These are phyloP conservation scores for Cytospora paraplurivora DNA, from an alignment of 2,329 filamentous ascomycete genomes.

Conservation along the genomic window DNA sequence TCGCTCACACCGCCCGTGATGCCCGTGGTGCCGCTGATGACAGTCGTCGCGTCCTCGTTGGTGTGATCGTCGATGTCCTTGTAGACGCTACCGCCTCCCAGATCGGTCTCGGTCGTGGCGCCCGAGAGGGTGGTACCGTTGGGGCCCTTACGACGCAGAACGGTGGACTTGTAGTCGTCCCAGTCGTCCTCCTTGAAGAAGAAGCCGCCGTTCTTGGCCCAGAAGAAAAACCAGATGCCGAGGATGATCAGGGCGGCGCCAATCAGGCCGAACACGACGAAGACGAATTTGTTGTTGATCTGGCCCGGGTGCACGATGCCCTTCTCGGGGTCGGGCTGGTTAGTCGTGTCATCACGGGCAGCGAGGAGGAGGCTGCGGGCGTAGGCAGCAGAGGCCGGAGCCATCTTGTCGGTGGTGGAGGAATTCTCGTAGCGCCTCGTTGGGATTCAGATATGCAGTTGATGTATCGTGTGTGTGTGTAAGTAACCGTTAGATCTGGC, in stretches of 20 bases:
- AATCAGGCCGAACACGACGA: conserved; percentile 84
- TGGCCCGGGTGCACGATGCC: conserved; percentile 57
- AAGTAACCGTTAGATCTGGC: conserved; percentile 20
- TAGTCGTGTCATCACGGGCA: conserved; percentile 41
- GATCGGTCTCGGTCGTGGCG: conserved; percentile 77
- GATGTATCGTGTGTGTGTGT: conserved; percentile 8
- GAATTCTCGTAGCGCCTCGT: conserved; percentile 9
- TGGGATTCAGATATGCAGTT: conserved; percentile 20
- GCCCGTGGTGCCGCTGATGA: conserved; percentile 46
- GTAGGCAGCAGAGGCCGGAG: conserved; percentile 39
- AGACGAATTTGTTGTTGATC: conserved; percentile 71
- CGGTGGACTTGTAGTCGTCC: conserved; percentile 98
- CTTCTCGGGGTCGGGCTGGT: conserved; percentile 42
- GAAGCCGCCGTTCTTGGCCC: conserved; percentile 95
- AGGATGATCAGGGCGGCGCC: conserved; percentile 73
- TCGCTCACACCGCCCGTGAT: conserved; percentile 62
- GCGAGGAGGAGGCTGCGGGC: conserved; percentile 39
- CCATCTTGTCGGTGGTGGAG: conserved; percentile 37
- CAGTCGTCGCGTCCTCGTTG: conserved; percentile 44
- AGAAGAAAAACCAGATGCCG: conserved; percentile 98
- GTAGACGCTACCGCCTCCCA: conserved; percentile 87
- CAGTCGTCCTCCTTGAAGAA: conserved; percentile 83
- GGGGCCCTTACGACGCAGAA: conserved; percentile 83
- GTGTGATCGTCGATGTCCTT: conserved; percentile 63
- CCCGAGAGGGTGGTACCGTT: conserved; percentile 85